Evolutionary conservation across 306 rosid genomes (phyloP).

Genomic region (Rosa chinensis): DNA sequence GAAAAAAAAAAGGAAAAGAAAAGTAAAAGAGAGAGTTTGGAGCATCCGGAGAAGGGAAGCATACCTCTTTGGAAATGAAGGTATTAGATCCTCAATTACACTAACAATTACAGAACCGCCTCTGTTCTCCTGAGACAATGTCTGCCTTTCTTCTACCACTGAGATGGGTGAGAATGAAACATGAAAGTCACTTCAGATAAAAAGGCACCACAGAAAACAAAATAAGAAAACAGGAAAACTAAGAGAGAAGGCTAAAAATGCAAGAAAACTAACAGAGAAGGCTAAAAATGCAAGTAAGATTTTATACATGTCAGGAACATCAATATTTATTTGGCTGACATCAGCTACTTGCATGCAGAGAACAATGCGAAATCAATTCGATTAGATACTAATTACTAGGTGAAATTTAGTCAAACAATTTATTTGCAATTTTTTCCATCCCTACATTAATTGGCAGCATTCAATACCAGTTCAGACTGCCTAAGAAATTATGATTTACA

Average conservation of each 20-base stretch:
- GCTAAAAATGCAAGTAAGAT: neutral
- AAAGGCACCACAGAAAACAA: conserved; percentile 7
- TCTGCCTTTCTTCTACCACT: conserved; percentile 29
- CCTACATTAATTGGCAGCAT: neutral
- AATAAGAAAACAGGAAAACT: neutral
- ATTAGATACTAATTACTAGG: neutral
- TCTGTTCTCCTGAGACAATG: conserved; percentile 26
- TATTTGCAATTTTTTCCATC: neutral
- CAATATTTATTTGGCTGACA: neutral
- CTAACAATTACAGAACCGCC: conserved; percentile 34
- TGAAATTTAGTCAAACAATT: neutral
- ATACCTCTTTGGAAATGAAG: conserved; percentile 67
- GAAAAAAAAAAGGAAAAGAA: neutral
- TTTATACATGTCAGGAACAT: neutral
- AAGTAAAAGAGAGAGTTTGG: neutral
- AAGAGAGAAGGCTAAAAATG: neutral
- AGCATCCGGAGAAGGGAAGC: conserved; percentile 8
- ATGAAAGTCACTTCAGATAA: neutral
- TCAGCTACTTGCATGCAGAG: neutral
- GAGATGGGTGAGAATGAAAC: conserved; percentile 5
- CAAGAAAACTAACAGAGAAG: neutral
- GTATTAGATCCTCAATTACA: conserved; percentile 48
- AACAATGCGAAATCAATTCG: neutral
- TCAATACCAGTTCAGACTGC: neutral
- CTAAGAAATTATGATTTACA: neutral